A percentile compares a stretch with the other conserved stretches of the same genome.
Evolutionary conservation across 2,329 filamentous ascomycete genomes (phyloP).

Genomic region (Scedosporium dehoogii): DNA sequence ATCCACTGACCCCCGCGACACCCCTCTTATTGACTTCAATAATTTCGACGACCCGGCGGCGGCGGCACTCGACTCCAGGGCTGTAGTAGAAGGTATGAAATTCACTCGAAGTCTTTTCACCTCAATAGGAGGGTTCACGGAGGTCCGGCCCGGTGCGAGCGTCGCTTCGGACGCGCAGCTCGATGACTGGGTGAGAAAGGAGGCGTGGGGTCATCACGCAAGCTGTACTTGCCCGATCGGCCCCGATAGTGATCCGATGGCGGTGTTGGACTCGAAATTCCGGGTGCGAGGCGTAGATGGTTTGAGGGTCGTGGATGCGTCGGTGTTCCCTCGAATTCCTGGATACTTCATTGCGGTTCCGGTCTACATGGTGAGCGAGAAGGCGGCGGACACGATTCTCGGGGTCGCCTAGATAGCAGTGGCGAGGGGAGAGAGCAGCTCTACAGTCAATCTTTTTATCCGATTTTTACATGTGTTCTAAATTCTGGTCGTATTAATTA

Average conservation of each 20-base stretch:
- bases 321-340: constrained; percentile 37
- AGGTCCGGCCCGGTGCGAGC: constrained; percentile 23
- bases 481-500: too few species aligned
- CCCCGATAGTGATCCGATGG: constrained; percentile 37
- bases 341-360: constrained; percentile 40
- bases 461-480: background rate
- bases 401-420: background rate
- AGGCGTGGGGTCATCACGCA: constrained; percentile 48
- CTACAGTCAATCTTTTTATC: background rate
- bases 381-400: constrained; percentile 28
- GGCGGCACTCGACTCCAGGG: constrained; percentile 30
- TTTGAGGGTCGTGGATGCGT: constrained; percentile 49
- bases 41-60: constrained; percentile 32
- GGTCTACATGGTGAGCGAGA: constrained; percentile 47
- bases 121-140: constrained; percentile 11
- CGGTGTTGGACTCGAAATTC: constrained; percentile 45
- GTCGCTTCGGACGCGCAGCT: constrained; percentile 30
- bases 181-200: constrained; percentile 34
- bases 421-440: background rate
- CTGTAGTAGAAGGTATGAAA: constrained; percentile 33
- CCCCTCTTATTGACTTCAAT: constrained; percentile 40
- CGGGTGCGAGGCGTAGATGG: constrained; percentile 41
- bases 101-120: constrained; percentile 25
- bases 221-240: constrained; percentile 47
- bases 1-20: constrained; percentile 40